Percentiles rank a stretch among this genome's conserved stretches.
These are phyloP conservation scores for Conringia planisiliqua DNA, from an alignment of 345 rosid genomes.

Conservation along the genomic window DNA sequence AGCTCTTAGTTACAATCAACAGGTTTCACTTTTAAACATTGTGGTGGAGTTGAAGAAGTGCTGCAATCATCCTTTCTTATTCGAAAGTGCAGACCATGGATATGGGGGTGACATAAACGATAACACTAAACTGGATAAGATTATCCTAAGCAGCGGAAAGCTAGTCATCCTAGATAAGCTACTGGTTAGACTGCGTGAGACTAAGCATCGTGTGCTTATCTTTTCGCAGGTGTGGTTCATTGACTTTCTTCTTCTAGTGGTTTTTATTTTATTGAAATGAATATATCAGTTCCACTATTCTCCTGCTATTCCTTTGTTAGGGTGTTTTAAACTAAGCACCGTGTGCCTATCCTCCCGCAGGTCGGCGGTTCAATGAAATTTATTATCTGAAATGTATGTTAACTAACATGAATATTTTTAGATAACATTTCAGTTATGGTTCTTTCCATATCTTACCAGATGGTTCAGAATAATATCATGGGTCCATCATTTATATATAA, in stretches of 20 bases:
- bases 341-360: conserved; percentile 70
- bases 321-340: conserved; percentile 57
- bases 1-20: conserved; percentile 23
- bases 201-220: conserved; percentile 96
- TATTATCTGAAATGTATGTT: background rate
- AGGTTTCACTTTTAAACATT: conserved; percentile 97
- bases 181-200: conserved; percentile 87
- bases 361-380: conserved; percentile 32
- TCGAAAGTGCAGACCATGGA: conserved; percentile 99
- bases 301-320: conserved; percentile 32
- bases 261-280: background rate
- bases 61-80: conserved; percentile 98
- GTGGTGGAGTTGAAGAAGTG: conserved; percentile 99
- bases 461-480: background rate
- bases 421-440: background rate
- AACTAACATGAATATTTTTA: background rate
- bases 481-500: background rate
- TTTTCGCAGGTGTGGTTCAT: conserved; percentile 80
- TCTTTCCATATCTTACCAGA: background rate
- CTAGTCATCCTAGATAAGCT: conserved; percentile 96
- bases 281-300: conserved; percentile 2
- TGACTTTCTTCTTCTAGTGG: conserved; percentile 6
- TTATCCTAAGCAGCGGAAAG: conserved; percentile 94
- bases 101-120: conserved; percentile 83
- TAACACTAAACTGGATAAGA: conserved; percentile 83